A percentile compares a stretch with the other conserved stretches of the same genome.
phyloP scores from a whole-genome alignment of 768 basidiomycete genomes.

The Tricholomella constricta region DNA sequence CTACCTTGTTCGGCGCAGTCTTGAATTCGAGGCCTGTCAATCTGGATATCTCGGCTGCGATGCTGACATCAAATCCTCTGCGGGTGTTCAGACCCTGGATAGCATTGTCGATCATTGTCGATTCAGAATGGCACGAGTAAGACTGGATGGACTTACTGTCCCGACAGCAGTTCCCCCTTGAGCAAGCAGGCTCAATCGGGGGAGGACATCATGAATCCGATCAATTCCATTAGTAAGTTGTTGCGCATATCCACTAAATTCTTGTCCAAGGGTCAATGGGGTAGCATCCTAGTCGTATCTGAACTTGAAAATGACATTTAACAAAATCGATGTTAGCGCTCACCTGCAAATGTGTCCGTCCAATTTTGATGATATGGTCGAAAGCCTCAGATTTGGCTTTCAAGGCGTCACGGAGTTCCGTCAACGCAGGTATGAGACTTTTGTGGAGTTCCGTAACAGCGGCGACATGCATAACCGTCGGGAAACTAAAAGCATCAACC shows the following conservation, averaged over 20 bases:
- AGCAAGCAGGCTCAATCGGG: constrained; percentile 85
- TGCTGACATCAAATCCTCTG: constrained; percentile 93
- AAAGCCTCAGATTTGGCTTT: constrained; percentile 82
- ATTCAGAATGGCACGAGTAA: constrained; percentile 1
- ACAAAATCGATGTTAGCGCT: neutral
- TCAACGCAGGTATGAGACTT: constrained; percentile 82
- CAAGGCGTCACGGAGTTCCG: constrained; percentile 81
- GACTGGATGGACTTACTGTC: constrained; percentile 60
- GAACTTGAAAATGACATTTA: neutral
- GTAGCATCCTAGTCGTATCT: constrained; percentile 78
- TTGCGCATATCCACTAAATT: constrained; percentile 98
- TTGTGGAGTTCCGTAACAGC: constrained; percentile 86
- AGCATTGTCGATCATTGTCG: constrained; percentile 12
- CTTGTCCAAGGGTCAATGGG: constrained; percentile 95
- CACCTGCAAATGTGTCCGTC: constrained; percentile 94
- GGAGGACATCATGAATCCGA: constrained; percentile 77
- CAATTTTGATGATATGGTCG: constrained; percentile 95
- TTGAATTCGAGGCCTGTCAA: constrained; percentile 89
- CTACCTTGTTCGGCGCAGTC: constrained; percentile 97
- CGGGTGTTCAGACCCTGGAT: constrained; percentile 92
- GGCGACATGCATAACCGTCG: constrained; percentile 98
- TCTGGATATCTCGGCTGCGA: constrained; percentile 89
- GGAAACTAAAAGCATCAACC: constrained; percentile 65
- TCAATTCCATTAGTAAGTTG: constrained; percentile 91
- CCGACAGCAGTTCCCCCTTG: constrained; percentile 99